Conservation (phyloP, 495 filamentous ascomycete species). For the Xylaria grammica region DNA sequence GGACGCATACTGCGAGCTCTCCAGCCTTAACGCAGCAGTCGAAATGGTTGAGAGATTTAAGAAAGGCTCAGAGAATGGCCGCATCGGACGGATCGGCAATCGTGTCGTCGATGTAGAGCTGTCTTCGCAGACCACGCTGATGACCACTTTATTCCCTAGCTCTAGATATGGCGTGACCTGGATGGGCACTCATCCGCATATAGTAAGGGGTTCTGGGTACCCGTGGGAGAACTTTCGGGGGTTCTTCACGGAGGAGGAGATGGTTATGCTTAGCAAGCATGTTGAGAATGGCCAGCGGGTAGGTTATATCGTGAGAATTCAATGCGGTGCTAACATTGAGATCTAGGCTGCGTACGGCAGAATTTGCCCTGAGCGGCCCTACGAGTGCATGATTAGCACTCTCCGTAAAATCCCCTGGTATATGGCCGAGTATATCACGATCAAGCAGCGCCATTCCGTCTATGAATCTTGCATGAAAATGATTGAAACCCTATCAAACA, state of each 20-base stretch:
- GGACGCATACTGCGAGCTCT: slow-evolving; percentile 76
- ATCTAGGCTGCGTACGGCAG: slow-evolving; percentile 65
- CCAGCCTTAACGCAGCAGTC: slow-evolving; percentile 57
- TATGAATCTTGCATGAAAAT: slow-evolving; percentile 58
- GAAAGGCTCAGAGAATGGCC: slow-evolving; percentile 41
- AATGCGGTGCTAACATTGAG: slow-evolving; percentile 16
- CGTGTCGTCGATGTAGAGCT: slow-evolving; percentile 68
- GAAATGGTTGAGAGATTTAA: slow-evolving; percentile 56
- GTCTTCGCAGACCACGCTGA: slow-evolving; percentile 63
- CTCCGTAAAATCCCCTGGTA: slow-evolving; percentile 81
- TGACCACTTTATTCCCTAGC: slow-evolving; percentile 71
- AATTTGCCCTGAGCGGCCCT: slow-evolving; percentile 72
- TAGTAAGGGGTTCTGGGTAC: slow-evolving; percentile 45
- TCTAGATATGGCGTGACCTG: slow-evolving; percentile 65
- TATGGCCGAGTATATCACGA: slow-evolving; percentile 63
- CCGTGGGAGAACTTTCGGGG: slow-evolving; percentile 71
- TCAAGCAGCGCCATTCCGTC: slow-evolving; percentile 65
- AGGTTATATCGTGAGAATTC: slow-evolving; percentile 5
- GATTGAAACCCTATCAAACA: slow-evolving; percentile 35
- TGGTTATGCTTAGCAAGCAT: slow-evolving; percentile 68
- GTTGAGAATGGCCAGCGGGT: slow-evolving; percentile 51
- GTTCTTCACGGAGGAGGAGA: slow-evolving; percentile 74
- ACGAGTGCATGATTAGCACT: slow-evolving; percentile 76
- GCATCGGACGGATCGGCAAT: slow-evolving; percentile 63
- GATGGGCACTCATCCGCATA: slow-evolving; percentile 54